Evolutionary conservation across 23 red algal genomes (phyloP).

Genomic region (Chondrus crispus): DNA sequence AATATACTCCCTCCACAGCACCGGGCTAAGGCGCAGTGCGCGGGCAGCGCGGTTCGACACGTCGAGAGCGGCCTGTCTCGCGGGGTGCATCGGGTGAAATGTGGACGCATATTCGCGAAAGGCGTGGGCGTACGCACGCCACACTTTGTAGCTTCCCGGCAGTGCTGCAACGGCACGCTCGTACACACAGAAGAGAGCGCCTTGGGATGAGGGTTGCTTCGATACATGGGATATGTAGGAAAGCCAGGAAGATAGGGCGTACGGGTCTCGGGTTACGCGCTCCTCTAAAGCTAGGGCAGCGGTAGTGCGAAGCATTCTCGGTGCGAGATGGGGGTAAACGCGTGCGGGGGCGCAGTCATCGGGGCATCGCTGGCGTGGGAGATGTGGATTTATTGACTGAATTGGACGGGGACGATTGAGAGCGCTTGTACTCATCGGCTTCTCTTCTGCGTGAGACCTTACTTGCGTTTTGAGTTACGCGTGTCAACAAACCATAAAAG

Average conservation of each 20-base stretch:
- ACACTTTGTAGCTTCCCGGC: conserved; percentile 86
- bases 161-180: conserved; percentile 74
- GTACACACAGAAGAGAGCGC: conserved; percentile 58
- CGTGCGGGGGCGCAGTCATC: too few relatives aligned
- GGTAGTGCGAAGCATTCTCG: background rate
- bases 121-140: conserved; percentile 52
- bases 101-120: conserved; percentile 33
- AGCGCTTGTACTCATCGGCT: too few relatives aligned
- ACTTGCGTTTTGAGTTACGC: too few relatives aligned
- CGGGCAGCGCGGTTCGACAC: conserved; percentile 27
- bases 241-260: conserved; percentile 26
- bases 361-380: too few relatives aligned
- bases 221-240: conserved; percentile 35
- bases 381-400: too few relatives aligned
- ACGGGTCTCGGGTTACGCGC: conserved; percentile 23
- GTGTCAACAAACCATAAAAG: too few relatives aligned
- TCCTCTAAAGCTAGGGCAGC: conserved; percentile 24
- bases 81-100: conserved; percentile 55
- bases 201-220: background rate
- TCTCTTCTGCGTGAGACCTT: too few relatives aligned
- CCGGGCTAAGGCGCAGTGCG: conserved; percentile 31
- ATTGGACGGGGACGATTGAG: too few relatives aligned
- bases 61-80: conserved; percentile 25
- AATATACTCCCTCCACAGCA: conserved; percentile 62
- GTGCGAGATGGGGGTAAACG: background rate